phyloP scores from a whole-genome alignment of 805 yeast species.

The Suhomyces pyralidae region DNA sequence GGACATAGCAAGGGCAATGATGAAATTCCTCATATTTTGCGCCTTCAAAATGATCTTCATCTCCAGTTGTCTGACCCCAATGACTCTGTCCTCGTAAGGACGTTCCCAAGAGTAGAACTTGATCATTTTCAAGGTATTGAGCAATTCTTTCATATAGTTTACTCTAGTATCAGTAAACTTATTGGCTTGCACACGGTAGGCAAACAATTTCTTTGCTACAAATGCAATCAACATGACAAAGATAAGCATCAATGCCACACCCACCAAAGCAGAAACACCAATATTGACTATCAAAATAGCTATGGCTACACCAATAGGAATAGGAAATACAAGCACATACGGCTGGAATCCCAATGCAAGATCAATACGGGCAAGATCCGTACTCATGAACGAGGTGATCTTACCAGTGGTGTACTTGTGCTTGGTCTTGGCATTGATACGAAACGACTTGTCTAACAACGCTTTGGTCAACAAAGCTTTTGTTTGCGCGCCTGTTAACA shows the following conservation, averaged over 20 bases:
- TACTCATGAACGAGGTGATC: conserved; percentile 28
- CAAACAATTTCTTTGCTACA: conserved; percentile 51
- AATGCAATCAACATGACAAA: conserved; percentile 42
- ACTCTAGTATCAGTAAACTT: conserved; percentile 75
- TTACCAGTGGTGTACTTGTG: conserved; percentile 21
- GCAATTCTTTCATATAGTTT: conserved; percentile 69
- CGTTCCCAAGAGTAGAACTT: conserved; percentile 91
- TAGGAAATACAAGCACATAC: conserved; percentile 20
- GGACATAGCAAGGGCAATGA: conserved; percentile 61
- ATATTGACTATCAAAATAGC: conserved; percentile 23
- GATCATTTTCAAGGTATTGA: conserved; percentile 74
- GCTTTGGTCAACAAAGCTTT: conserved; percentile 25
- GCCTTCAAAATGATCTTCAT: conserved; percentile 57
- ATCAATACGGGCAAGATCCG: conserved; percentile 26
- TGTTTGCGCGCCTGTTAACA: conserved; percentile 26
- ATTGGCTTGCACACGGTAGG: conserved; percentile 55
- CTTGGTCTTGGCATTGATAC: conserved; percentile 17
- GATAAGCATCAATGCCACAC: conserved; percentile 18
- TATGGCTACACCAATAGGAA: conserved; percentile 22
- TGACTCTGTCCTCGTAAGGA: conserved; percentile 61
- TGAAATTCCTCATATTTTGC: conserved; percentile 61
- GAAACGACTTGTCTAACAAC: conserved; percentile 21
- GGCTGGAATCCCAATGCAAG: conserved; percentile 29
- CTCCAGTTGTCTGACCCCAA: conserved; percentile 58
- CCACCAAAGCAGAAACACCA: conserved; percentile 25